Percentiles rank a stretch among this genome's conserved stretches.
These are phyloP conservation scores for Coemansia sp. DNA, from an alignment of 192 early-diverging fungal genomes.

Conservation along the genomic window DNA sequence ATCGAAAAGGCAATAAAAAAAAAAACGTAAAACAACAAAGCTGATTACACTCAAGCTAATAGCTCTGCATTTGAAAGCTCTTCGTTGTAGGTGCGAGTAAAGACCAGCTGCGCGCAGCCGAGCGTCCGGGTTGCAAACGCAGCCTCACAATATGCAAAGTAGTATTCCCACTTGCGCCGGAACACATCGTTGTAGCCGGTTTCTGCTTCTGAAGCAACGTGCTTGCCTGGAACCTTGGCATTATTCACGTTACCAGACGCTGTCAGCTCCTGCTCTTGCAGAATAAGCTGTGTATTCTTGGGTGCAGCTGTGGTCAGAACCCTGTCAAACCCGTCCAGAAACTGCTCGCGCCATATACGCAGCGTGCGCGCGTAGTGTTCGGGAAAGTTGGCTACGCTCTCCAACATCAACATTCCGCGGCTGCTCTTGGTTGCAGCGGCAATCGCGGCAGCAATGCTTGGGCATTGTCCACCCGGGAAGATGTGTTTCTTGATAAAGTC, in stretches of 20 bases:
- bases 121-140: constrained; percentile 69
- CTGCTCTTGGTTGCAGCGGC: constrained; percentile 55
- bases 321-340: constrained; percentile 51
- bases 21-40: constrained; percentile 1
- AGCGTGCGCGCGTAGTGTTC: constrained; percentile 70
- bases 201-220: background rate
- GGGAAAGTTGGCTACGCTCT: constrained; percentile 62
- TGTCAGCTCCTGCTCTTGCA: constrained; percentile 12
- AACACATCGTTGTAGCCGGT: constrained; percentile 59
- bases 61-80: constrained; percentile 11
- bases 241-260: background rate
- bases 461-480: constrained; percentile 73
- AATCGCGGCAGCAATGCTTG: constrained; percentile 59
- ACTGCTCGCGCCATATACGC: constrained; percentile 65
- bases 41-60: background rate
- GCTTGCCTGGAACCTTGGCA: background rate
- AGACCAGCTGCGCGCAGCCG: constrained; percentile 58
- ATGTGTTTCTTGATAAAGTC: constrained; percentile 79
- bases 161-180: constrained; percentile 74
- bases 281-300: constrained; percentile 17
- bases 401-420: constrained; percentile 56
- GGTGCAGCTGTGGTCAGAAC: constrained; percentile 16
- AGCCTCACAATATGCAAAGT: constrained; percentile 80
- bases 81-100: constrained; percentile 52
- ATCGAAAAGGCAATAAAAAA: background rate